Conservation (phyloP, 345 rosid species). For the Hibiscus mutabilis region DNA sequence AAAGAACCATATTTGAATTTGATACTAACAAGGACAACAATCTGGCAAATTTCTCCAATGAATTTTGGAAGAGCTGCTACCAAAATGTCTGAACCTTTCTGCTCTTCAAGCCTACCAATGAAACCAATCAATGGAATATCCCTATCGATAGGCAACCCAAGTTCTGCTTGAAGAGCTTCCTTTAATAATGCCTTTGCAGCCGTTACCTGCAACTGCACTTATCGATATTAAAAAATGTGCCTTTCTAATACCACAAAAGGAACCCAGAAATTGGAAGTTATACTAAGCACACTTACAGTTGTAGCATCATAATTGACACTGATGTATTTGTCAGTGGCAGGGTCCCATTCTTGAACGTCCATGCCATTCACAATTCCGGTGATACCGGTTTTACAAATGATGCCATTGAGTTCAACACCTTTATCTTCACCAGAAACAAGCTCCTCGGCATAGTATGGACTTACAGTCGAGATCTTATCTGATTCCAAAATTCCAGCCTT, state of each 20-base stretch:
- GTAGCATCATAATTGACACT: slow-evolving; percentile 58
- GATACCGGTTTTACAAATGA: slow-evolving; percentile 47
- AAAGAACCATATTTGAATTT: neutral
- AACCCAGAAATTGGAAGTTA: neutral
- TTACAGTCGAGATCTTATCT: slow-evolving; percentile 68
- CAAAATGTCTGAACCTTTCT: slow-evolving; percentile 92
- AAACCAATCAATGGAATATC: slow-evolving; percentile 85
- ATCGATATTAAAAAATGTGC: neutral
- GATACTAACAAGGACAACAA: slow-evolving; percentile 66
- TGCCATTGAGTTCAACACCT: slow-evolving; percentile 75
- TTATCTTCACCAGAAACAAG: slow-evolving; percentile 62
- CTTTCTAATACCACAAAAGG: neutral
- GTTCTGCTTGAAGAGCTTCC: slow-evolving; percentile 90
- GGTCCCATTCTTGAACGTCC: slow-evolving; percentile 99
- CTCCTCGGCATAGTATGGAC: slow-evolving; percentile 82
- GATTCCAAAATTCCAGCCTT: slow-evolving; percentile 84
- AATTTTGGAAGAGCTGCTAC: slow-evolving; percentile 64
- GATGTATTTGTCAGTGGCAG: slow-evolving; percentile 69
- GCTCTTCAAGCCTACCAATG: slow-evolving; percentile 95
- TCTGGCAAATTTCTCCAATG: slow-evolving; percentile 57
- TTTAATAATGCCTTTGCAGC: slow-evolving; percentile 77
- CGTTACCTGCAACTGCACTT: slow-evolving; percentile 40
- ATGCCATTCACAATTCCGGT: slow-evolving; percentile 80
- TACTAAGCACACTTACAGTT: slow-evolving; percentile 52
- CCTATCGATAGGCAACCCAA: slow-evolving; percentile 80